Base-by-base conservation (phyloP, 2,329 filamentous ascomycete genomes). In the Aureobasidium sp. region DNA sequence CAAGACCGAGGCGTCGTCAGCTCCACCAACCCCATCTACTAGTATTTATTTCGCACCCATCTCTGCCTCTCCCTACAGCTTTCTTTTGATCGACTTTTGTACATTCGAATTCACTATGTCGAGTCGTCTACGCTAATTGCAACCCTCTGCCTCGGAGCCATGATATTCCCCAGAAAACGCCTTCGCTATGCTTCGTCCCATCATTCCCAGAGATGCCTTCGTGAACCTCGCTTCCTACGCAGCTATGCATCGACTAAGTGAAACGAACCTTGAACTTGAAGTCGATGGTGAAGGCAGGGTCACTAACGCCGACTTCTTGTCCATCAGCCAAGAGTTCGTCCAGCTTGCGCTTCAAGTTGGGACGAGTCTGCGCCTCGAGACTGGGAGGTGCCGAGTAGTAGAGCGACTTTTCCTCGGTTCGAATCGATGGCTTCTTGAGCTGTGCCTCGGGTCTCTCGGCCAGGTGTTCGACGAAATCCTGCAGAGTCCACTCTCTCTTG, bases 261-360 rank as follows among this genome's bases (percentile, higher is more conserved):
- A 82, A 85, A 5, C 78, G 71, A 62, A 86, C 70, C 68, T 80
- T 81, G 73, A 82, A 87, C 67, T 83, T 81, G 75, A 85, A 86
- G 71, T 89, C 84, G 29, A 90, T 87, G 37, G 86, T 84, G 72
- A 95, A 94, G 1, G 91, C 90, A n/a, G 90, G 89, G 74, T 97
- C 93, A 17, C 90, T 92, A 51, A 99, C 88, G n/a, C 86, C 90
- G 52, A 99, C 83, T 75, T 97, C 91, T 72, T 97, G 89, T 14
- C 91, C 91, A 68, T 91, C 81, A 49, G 83, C 82, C 25, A 99
- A 81, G 65, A 99, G 75, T 29, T 96, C 90, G 31, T 74, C 77
- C 63, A 99, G 78, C 69, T 87, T 94, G 78, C 88, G 90, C 65
- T 80, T 79, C 65, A 99, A 78, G 72, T 99, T 97, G 1, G 86